Percentiles rank a stretch among this genome's conserved stretches.
These are phyloP conservation scores for Closterium sp. DNA, from an alignment of 139 green algal species.

Conservation along the genomic window DNA sequence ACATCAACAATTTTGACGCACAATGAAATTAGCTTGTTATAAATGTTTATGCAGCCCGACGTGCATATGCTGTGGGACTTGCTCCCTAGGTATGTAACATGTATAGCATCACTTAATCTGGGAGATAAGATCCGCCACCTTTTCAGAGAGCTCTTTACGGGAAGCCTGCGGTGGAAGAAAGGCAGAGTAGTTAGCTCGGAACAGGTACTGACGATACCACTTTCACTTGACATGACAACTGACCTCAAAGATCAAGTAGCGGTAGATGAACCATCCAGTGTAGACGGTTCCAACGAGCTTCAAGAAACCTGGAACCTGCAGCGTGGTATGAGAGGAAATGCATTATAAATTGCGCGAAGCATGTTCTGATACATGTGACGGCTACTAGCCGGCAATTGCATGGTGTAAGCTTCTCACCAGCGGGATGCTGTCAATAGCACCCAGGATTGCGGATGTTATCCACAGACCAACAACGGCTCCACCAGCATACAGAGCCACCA, in stretches of 20 bases:
- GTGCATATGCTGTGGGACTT: not conserved
- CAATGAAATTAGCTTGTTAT: no score
- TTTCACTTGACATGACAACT: not conserved
- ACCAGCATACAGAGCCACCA: slow-evolving; percentile 76
- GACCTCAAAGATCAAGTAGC: slow-evolving; percentile 98
- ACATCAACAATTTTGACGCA: no score
- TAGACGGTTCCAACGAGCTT: slow-evolving; percentile 97
- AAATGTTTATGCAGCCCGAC: not conserved
- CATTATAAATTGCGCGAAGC: not conserved
- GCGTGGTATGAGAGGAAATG: not conserved
- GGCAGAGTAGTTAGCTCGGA: not conserved
- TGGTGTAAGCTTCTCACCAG: slow-evolving; percentile 64
- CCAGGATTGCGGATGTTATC: slow-evolving; percentile 84
- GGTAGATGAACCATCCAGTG: slow-evolving; percentile 95
- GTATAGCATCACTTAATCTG: slow-evolving; percentile 70
- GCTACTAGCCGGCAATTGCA: not conserved
- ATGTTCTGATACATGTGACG: not conserved
- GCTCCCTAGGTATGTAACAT: not conserved
- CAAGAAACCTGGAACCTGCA: slow-evolving; percentile 86
- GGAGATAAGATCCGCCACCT: slow-evolving; percentile 90
- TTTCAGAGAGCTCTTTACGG: slow-evolving; percentile 89
- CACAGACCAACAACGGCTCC: slow-evolving; percentile 84
- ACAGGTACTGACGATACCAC: not conserved
- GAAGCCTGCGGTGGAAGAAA: slow-evolving; percentile 48
- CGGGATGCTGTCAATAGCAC: slow-evolving; percentile 86